Conservation (phyloP, 257 asterid species). For the Thymus mandschuricus region DNA sequence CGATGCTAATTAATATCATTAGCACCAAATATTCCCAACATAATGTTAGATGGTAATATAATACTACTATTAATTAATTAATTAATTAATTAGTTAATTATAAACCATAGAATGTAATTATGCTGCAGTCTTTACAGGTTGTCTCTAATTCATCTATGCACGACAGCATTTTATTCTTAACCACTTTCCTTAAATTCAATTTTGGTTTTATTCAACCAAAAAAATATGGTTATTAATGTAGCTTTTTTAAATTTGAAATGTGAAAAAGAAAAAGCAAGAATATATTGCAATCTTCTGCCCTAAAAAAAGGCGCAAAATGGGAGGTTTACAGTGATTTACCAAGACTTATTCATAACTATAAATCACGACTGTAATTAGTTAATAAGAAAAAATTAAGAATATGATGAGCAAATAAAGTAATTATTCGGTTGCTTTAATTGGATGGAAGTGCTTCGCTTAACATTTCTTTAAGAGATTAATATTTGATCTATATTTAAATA, state of each 20-base stretch:
- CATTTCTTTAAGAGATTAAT: neutral
- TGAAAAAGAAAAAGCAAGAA: neutral
- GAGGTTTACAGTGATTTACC: too few relatives aligned
- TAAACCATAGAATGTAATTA: constrained; percentile 25
- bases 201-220: neutral
- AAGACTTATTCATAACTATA: too few relatives aligned
- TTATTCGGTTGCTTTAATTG: neutral
- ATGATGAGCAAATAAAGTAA: too few relatives aligned
- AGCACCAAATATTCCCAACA: constrained; percentile 20
- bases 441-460: neutral
- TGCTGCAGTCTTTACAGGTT: constrained; percentile 39
- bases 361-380: too few relatives aligned
- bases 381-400: too few relatives aligned
- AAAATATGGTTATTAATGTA: neutral
- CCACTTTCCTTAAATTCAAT: neutral
- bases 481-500: neutral
- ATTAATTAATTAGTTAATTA: constrained; percentile 1
- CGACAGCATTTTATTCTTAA: constrained; percentile 17
- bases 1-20: neutral
- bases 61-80: neutral
- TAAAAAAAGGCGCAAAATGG: neutral
- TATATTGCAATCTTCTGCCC: neutral
- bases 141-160: constrained; percentile 27
- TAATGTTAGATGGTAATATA: constrained; percentile 21
- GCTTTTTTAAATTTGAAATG: neutral